These are phyloP conservation scores for Acacia melanoxylon DNA, from an alignment of 306 rosid species.

Conservation along the genomic window DNA sequence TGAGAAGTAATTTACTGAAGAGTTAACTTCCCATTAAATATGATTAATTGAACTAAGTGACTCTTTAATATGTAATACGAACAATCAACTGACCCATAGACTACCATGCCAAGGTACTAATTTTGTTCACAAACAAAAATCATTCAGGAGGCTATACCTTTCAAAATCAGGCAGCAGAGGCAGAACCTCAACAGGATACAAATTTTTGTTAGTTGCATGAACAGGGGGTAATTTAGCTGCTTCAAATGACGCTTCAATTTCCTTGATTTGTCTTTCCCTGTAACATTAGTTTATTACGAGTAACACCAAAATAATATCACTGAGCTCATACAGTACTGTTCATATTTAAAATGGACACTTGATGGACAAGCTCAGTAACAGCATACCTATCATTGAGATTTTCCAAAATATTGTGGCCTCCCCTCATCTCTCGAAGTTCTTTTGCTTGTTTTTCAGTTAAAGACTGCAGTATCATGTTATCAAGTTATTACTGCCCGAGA, in stretches of 20 bases:
- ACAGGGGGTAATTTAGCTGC: slow-evolving; percentile 90
- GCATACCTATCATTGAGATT: slow-evolving; percentile 73
- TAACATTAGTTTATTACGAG: slow-evolving; percentile 24
- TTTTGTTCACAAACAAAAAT: not conserved
- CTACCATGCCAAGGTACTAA: slow-evolving; percentile 10
- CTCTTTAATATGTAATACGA: not conserved
- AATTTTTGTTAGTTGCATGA: slow-evolving; percentile 84
- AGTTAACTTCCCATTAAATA: not conserved
- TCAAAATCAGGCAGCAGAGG: slow-evolving; percentile 90
- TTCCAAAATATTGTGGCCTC: slow-evolving; percentile 70
- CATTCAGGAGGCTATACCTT: slow-evolving; percentile 51
- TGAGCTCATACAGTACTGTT: slow-evolving; percentile 4
- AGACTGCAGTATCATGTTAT: slow-evolving; percentile 57
- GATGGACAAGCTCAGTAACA: slow-evolving; percentile 21
- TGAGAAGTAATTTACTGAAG: not conserved
- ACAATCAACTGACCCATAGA: not conserved
- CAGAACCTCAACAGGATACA: slow-evolving; percentile 90
- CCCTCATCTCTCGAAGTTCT: slow-evolving; percentile 87
- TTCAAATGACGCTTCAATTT: slow-evolving; percentile 95
- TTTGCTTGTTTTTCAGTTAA: slow-evolving; percentile 97
- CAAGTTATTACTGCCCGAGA: slow-evolving; percentile 24
- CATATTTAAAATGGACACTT: not conserved
- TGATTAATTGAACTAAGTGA: not conserved
- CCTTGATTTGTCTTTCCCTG: slow-evolving; percentile 96
- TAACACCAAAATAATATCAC: slow-evolving; percentile 12